These are phyloP conservation scores for Acarospora socialis DNA, from an alignment of 2,329 filamentous ascomycete genomes.

Conservation along the genomic window DNA sequence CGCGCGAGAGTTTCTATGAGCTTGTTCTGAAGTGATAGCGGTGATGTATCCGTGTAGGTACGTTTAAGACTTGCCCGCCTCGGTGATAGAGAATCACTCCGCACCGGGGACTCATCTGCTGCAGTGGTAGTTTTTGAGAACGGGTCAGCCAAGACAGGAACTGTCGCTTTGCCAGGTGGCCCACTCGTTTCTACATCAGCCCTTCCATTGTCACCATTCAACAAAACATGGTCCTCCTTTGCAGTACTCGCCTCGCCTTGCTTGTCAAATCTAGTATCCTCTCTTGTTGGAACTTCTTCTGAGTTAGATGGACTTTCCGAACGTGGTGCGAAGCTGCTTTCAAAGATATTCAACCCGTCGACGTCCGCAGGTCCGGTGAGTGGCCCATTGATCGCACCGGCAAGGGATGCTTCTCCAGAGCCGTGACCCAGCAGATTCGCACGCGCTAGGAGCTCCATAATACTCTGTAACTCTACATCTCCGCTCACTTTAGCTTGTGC, in stretches of 20 bases:
- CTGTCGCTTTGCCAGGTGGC: not conserved
- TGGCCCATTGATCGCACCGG: constrained; percentile 42
- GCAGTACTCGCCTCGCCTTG: too few relatives aligned
- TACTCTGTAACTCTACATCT: constrained; percentile 74
- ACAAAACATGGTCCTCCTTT: too few relatives aligned
- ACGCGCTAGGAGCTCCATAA: constrained; percentile 75
- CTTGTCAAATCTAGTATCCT: too few relatives aligned
- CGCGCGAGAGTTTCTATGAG: constrained; percentile 74
- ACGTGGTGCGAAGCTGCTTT: constrained; percentile 55
- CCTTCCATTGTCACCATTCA: too few relatives aligned
- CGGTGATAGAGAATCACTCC: constrained; percentile 34
- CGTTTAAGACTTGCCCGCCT: constrained; percentile 61
- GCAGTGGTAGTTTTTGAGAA: too few relatives aligned
- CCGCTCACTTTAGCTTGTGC: constrained; percentile 72
- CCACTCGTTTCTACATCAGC: too few relatives aligned
- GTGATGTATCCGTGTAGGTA: constrained; percentile 71
- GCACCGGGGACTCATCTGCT: constrained; percentile 19
- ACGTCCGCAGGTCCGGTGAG: constrained; percentile 66
- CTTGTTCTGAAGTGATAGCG: constrained; percentile 63
- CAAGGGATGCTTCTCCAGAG: constrained; percentile 32
- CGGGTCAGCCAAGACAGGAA: not conserved
- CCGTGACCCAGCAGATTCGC: constrained; percentile 64
- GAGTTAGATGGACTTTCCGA: constrained; percentile 33
- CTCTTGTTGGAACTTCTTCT: too few relatives aligned
- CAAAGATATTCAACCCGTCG: constrained; percentile 68